Evolutionary conservation across 148 eudicot genomes (phyloP).

Genomic region (Nepenthes gracilis): DNA sequence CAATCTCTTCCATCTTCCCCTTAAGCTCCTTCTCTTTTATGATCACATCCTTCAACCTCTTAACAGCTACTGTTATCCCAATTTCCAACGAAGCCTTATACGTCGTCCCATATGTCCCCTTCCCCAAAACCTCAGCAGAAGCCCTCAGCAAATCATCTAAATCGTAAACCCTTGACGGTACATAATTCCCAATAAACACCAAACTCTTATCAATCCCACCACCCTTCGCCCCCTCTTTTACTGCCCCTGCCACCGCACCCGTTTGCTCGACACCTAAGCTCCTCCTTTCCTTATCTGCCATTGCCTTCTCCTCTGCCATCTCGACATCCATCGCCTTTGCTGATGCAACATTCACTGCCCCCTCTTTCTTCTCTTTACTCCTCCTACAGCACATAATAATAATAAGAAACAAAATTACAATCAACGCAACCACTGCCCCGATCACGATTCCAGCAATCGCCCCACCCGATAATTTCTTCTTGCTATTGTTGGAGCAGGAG

Average conservation of each 20-base stretch:
- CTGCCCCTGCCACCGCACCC: constrained; percentile 8
- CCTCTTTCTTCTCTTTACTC: constrained; percentile 3
- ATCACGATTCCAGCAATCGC: constrained; percentile 73
- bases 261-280: not conserved
- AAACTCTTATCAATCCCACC: constrained; percentile 34
- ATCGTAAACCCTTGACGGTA: constrained; percentile 32
- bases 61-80: constrained; percentile 60
- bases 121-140: constrained; percentile 94
- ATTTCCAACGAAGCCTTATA: constrained; percentile 71
- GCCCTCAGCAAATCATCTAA: constrained; percentile 83
- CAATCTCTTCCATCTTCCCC: constrained; percentile 66
- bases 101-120: constrained; percentile 87
- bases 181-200: constrained; percentile 37
- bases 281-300: constrained; percentile 7
- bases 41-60: constrained; percentile 71
- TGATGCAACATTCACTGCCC: constrained; percentile 8
- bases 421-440: constrained; percentile 38
- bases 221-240: constrained; percentile 6
- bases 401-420: constrained; percentile 22
- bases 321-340: constrained; percentile 26
- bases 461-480: constrained; percentile 54
- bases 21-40: constrained; percentile 54
- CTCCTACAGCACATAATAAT: constrained; percentile 33
- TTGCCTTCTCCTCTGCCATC: constrained; percentile 14
- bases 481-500: constrained; percentile 20